Evolutionary conservation across 164 flowering plant genomes (phyloP), one percentile per base, ranked within the genome.

Genomic region (Nelumbo lutea): DNA sequence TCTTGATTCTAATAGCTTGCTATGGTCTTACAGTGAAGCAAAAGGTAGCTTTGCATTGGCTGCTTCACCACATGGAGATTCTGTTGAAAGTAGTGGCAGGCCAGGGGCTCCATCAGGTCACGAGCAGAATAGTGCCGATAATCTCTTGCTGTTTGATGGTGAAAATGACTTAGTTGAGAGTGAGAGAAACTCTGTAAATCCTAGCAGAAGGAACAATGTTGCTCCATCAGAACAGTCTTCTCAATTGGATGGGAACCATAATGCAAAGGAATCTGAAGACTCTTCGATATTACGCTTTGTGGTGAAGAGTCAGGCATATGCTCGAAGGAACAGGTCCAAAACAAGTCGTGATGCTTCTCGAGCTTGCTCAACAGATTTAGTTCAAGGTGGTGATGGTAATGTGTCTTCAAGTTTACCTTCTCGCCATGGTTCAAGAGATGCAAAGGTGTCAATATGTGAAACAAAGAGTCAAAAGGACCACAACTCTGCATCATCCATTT

Each of bases 41-140:
- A 96, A 91, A 79, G 97, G 91, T 75, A 90, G 91, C 86, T 85
- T 84, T 85, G 88, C 84, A 38, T 68, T 85, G 81, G 77, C 88
- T 68, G 90, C 95, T 42, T 91, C 98, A 73, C 91, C 95, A 75
- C 91, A 74, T 82, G 99, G 97, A 58, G 99, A 96, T 72, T 90
- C 97, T 77, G 93, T 88, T 42, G 98, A 90, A 66, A 90, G 95
- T 76, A 87, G 92, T 82, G 96, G 90, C 61, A 83, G 88, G 71
- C 89, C 84, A 41, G 93, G 87, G 70, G 83, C 71, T 68, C 78
- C 83, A 76, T 57, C 74, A 3, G 73, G 77, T 70, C 81, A 84
- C 80, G 99, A 92, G 75, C 89, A 88, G 9, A 88, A 90, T 76
- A 87, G 79, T 82, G 92, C 96, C 70, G 99, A 93, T 70, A 93